Percentiles rank a stretch among this genome's conserved stretches.
Evolutionary conservation across 768 basidiomycete genomes (phyloP).

Genomic region (Lentinula lateritia): DNA sequence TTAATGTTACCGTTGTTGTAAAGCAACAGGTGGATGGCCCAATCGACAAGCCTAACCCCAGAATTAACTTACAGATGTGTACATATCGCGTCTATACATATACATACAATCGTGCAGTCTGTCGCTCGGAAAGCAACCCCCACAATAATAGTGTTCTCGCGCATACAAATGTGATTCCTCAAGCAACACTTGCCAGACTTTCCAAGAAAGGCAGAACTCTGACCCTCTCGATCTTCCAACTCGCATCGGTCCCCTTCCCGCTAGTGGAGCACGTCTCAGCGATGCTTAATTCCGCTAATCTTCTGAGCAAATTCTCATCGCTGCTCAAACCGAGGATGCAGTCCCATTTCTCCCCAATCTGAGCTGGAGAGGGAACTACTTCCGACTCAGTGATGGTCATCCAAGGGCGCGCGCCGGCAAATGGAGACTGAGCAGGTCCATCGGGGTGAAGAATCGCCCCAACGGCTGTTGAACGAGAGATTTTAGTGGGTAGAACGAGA

Average conservation of each 20-base stretch:
- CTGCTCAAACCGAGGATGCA: constrained; percentile 63
- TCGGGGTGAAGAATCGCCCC: constrained; percentile 73
- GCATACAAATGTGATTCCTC: background rate
- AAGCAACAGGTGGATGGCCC: too few species aligned
- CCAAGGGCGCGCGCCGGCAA: constrained; percentile 34
- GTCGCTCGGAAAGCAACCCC: too few species aligned
- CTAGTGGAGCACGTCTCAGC: constrained; percentile 71
- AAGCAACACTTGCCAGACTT: background rate
- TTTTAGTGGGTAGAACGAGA: constrained; percentile 78
- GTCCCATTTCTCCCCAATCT: constrained; percentile 34
- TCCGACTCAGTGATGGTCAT: constrained; percentile 11
- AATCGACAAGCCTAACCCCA: too few species aligned
- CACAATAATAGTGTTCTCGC: too few species aligned
- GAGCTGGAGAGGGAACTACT: background rate
- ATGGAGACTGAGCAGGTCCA: constrained; percentile 35
- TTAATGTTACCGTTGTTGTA: too few species aligned
- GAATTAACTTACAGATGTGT: too few species aligned
- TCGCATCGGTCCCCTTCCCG: constrained; percentile 72
- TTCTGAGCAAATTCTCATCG: constrained; percentile 73
- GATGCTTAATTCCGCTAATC: constrained; percentile 69
- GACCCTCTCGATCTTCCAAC: constrained; percentile 50
- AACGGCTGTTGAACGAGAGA: constrained; percentile 79
- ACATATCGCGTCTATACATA: too few species aligned
- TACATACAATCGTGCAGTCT: too few species aligned
- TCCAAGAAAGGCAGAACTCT: constrained; percentile 20